Base-by-base conservation (phyloP, 139 green algal genomes). In the Dunaliella primolecta region DNA sequence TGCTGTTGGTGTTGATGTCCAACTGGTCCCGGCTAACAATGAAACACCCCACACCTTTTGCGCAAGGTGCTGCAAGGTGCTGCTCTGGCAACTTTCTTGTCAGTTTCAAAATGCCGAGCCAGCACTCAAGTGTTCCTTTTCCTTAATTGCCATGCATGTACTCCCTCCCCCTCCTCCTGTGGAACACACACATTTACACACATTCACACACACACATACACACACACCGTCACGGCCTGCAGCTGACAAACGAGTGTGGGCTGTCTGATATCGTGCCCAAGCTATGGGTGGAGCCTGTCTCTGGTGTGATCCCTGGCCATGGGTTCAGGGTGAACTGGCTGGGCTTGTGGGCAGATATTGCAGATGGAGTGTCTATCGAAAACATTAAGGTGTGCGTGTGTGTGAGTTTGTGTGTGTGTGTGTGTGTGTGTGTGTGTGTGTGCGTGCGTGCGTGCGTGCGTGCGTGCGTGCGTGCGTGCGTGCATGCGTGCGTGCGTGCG, bases 271-370 rank as follows among this genome's bases (percentile, higher is more conserved):
- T 87, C 31, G 84, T 88, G 37, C 88, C 88, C 38, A 86, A 84
- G 74, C 81, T 90, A 78, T 92, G 89, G 86, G 75, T 90, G 38
- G 86, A 92, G 79, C 86, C 84, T 29, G 36, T 90, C 31, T n/a
- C 75, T 74, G 86, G 86, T 24, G 82, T 92, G 46, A 83, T 89
- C 56, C 84, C 86, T n/a, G 83, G 86, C 38, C 79, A 84, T 25
- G 89, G 87, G 31, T 90, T 89, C 78, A 88, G 85, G 83, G 82
- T 91, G 34, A 83, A 91, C 75, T 93, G 89, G 87, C 86, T 90
- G n/a, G 87, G 85, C 34, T 70, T 93, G 71, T 93, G 89, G 87
- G 82, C 81, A 0, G 85, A 91, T 46, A 85, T 89, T 31, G 89
- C 89, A 2, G 84, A 92, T 35, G 89, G 89, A 0, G 84, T 87